Evolutionary conservation across 495 filamentous ascomycete genomes (phyloP).

Genomic region (Tuber melanosporum): DNA sequence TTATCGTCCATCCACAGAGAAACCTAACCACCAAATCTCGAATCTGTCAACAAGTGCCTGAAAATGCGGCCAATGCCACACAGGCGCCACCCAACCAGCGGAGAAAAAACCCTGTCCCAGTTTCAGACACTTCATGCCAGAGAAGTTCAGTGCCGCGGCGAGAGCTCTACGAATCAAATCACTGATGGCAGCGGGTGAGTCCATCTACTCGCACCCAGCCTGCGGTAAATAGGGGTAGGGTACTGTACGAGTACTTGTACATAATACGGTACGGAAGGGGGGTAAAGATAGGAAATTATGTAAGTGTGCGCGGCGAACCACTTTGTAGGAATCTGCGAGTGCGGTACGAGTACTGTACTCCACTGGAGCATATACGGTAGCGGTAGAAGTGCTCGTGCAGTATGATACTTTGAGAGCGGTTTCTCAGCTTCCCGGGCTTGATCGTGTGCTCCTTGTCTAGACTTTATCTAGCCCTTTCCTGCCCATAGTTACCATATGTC

Average conservation of each 20-base stretch:
- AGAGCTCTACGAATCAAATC: not conserved
- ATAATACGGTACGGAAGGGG: not conserved
- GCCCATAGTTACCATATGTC: not conserved
- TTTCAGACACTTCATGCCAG: not conserved
- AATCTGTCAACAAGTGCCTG: not conserved
- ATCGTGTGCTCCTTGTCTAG: not conserved
- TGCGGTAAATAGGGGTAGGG: not conserved
- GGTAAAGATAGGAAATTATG: not conserved
- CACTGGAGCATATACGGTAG: too few species aligned
- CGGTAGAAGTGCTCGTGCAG: too few species aligned
- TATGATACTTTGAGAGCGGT: not conserved
- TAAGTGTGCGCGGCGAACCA: not conserved
- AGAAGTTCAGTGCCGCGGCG: not conserved
- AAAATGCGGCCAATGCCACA: not conserved
- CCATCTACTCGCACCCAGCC: not conserved
- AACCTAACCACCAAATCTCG: not conserved
- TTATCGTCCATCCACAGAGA: too few species aligned
- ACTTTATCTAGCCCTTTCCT: not conserved
- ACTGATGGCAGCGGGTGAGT: not conserved
- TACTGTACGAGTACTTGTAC: too few species aligned
- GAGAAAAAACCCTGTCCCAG: not conserved
- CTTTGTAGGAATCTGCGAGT: not conserved
- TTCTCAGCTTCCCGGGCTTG: not conserved
- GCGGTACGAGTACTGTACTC: not conserved
- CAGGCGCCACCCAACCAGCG: not conserved